These are phyloP conservation scores for Moesziomyces sp. DNA, from an alignment of 1,284 basidiomycete genomes.

Conservation along the genomic window DNA sequence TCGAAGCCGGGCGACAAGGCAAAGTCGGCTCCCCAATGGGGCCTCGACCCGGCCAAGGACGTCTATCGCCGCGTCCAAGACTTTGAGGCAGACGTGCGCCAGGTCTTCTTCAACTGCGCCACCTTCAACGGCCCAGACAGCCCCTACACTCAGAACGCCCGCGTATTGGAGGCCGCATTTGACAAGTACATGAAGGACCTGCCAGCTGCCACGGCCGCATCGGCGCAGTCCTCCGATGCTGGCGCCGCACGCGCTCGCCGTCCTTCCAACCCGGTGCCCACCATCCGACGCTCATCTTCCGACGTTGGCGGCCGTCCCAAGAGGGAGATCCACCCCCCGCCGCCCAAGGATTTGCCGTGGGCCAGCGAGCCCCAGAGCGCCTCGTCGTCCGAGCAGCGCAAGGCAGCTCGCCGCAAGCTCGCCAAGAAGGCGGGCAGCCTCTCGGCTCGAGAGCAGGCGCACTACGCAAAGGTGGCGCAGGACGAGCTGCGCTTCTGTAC, in stretches of 20 bases:
- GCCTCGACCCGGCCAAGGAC: constrained; percentile 54
- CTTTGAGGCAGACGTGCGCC: constrained; percentile 64
- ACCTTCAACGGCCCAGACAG: constrained; percentile 93
- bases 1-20: constrained; percentile 59
- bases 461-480: constrained; percentile 76
- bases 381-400: constrained; percentile 42
- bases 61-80: constrained; percentile 50
- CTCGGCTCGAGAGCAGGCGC: constrained; percentile 68
- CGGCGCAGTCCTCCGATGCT: constrained; percentile 64
- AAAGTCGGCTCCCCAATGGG: constrained; percentile 48
- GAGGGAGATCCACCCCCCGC: constrained; percentile 94
- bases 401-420: constrained; percentile 35
- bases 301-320: constrained; percentile 82
- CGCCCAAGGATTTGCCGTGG: constrained; percentile 89
- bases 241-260: constrained; percentile 71
- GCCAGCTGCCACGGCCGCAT: constrained; percentile 42
- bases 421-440: constrained; percentile 49
- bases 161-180: constrained; percentile 83
- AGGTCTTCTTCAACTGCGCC: constrained; percentile 85
- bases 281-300: constrained; percentile 77
- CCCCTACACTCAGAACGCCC: constrained; percentile 80
- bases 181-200: constrained; percentile 78
- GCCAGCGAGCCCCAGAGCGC: constrained; percentile 72
- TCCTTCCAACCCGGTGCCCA: constrained; percentile 79
- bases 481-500: constrained; percentile 87